Base-by-base conservation (phyloP, 2,329 filamentous ascomycete genomes). In the Ophiosphaerella korrae region DNA sequence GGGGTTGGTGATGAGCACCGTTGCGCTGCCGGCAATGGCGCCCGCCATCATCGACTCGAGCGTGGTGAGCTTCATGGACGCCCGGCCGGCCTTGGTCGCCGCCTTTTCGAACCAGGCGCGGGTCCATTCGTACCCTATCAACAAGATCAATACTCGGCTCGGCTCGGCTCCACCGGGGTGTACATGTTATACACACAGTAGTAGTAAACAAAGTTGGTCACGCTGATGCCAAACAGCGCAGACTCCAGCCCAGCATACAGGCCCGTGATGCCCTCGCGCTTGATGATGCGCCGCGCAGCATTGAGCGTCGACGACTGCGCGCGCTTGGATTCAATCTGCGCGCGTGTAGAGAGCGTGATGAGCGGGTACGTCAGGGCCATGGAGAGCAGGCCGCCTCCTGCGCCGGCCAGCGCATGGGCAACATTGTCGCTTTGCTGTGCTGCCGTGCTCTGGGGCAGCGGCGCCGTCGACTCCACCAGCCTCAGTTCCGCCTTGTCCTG, bases 151-250 rank as follows among this genome's bases (percentile, higher is more conserved):
- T 35, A 43, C 21, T 12, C 2, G 5, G 11, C 26, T 41, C 6
- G 18, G 18, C 18, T 3, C 18, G 18, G 18, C 18, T 21, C 18
- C 18, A 21, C 18, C 3, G 18, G 18, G 5, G 38, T 21, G 29
- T 29, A n/a, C 7, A 39, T 23, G 29, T 14, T 37, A 21, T 14
- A 4, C 71, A 31, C 62, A 81, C 90, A 99, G 82, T 97, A 99
- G 80, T 99, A 99, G 82, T 99, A 99, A 41, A 99, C 93, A 73
- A 99, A 99, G 81, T 99, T 99, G 66, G 94, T 99, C 64, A 99
- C 88, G 75, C 89, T 94, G 80, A 99, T 97, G 74, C 94, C 94
- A 75, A 99, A 97, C 39, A 99, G 82, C 44, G 94, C 94, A 56
- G 90, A 95, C 75, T 96, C 91, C 52, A 99, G 85, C 36, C 94